phyloP scores from a whole-genome alignment of 2,329 filamentous ascomycete species.

The Hypoxylon sp. region DNA sequence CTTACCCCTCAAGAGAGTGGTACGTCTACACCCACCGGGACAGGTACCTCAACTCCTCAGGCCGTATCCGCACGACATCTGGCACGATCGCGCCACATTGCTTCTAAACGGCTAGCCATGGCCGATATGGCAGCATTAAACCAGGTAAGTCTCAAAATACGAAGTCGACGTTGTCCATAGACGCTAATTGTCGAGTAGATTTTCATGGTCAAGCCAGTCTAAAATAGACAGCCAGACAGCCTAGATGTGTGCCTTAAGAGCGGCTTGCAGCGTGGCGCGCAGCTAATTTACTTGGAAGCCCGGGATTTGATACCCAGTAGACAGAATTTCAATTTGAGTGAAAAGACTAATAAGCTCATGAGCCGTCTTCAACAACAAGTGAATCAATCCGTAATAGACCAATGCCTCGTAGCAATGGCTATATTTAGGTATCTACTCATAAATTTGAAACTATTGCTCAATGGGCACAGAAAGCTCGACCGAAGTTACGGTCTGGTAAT shows the following conservation, averaged over 20 bases:
- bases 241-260: too few species aligned
- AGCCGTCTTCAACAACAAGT: too few species aligned
- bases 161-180: neutral
- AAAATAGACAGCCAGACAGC: conserved; percentile 22
- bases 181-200: conserved; percentile 42
- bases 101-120: conserved; percentile 84
- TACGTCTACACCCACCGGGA: conserved; percentile 51
- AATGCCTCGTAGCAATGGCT: too few species aligned
- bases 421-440: too few species aligned
- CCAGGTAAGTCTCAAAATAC: conserved; percentile 66
- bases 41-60: conserved; percentile 57
- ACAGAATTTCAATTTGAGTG: conserved; percentile 26
- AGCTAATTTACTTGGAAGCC: conserved; percentile 9
- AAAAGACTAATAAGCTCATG: too few species aligned
- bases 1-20: conserved; percentile 47
- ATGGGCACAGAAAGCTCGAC: too few species aligned
- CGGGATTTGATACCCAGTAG: conserved; percentile 42
- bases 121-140: conserved; percentile 84
- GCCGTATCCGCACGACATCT: conserved; percentile 71
- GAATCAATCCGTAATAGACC: neutral
- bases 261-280: conserved; percentile 16
- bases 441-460: too few species aligned
- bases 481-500: too few species aligned
- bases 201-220: conserved; percentile 48
- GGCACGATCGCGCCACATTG: conserved; percentile 82